Evolutionary conservation across 2,329 filamentous ascomycete species (phyloP).

Genomic region (Pseudocercospora musae): DNA sequence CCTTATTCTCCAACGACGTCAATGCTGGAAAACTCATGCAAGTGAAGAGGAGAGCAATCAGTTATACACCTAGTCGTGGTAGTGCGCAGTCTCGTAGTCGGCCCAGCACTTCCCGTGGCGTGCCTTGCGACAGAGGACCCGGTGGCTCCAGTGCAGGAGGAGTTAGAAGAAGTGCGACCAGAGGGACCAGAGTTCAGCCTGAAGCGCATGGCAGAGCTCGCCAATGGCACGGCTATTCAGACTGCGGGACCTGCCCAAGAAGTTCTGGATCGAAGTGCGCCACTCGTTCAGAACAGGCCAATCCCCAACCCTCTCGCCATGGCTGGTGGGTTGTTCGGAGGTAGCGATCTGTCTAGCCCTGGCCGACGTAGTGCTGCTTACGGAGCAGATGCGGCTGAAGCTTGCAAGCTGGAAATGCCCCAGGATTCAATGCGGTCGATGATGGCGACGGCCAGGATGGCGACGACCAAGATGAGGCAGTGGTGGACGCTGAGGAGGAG

Average conservation of each 20-base stretch:
- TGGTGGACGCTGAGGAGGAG: too few relatives aligned
- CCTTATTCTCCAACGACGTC: background rate
- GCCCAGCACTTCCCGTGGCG: background rate
- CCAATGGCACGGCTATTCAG: background rate
- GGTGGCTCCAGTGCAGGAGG: background rate
- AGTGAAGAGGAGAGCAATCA: background rate
- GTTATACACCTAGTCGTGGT: too few relatives aligned
- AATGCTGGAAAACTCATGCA: background rate
- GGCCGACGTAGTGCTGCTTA: too few relatives aligned
- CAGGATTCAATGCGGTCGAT: too few relatives aligned
- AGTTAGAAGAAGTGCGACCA: background rate
- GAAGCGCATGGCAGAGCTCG: background rate
- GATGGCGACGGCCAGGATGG: too few relatives aligned
- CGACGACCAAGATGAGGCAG: too few relatives aligned
- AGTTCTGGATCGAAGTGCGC: background rate
- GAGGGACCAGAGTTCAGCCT: background rate
- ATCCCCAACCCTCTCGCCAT: background rate
- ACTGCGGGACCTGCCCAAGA: background rate
- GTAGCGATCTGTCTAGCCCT: too few relatives aligned
- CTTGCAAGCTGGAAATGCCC: too few relatives aligned
- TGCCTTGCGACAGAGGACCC: background rate
- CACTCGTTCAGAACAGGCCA: background rate
- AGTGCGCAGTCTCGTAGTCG: too few relatives aligned
- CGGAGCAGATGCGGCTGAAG: too few relatives aligned
- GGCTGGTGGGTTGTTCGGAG: background rate